Percentiles rank a stretch among this genome's conserved stretches.
These are phyloP conservation scores for Sugiyamaella novakii DNA, from an alignment of 1,139 yeast species.

Conservation along the genomic window DNA sequence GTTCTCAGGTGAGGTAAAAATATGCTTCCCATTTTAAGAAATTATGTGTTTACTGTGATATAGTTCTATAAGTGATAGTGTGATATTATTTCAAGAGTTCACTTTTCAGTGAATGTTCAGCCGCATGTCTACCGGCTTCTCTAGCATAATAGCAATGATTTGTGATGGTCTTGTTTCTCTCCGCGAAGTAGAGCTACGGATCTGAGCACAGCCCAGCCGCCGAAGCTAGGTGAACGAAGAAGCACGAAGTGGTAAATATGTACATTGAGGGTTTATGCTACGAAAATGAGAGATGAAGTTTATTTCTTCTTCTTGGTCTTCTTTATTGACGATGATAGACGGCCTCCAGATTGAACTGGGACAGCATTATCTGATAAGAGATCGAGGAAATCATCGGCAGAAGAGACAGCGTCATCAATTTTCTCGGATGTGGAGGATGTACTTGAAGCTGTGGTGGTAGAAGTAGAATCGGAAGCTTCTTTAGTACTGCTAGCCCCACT, in stretches of 20 bases:
- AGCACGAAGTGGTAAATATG: slow-evolving; percentile 6
- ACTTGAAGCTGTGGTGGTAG: slow-evolving; percentile 3
- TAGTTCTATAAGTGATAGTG: too few relatives aligned
- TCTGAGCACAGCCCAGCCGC: neutral
- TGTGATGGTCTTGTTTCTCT: too few relatives aligned
- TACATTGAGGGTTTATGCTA: slow-evolving; percentile 11
- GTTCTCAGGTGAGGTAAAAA: slow-evolving; percentile 83
- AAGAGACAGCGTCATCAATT: slow-evolving; percentile 12
- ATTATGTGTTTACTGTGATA: too few relatives aligned
- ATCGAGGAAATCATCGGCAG: slow-evolving; percentile 57
- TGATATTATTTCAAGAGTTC: neutral
- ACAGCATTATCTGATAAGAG: slow-evolving; percentile 64
- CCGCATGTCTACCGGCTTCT: too few relatives aligned
- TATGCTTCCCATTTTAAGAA: slow-evolving; percentile 68
- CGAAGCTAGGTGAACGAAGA: too few relatives aligned
- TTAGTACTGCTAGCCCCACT: slow-evolving; percentile 18
- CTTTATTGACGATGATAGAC: slow-evolving; percentile 59
- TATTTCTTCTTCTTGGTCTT: slow-evolving; percentile 42
- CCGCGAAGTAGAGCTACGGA: too few relatives aligned
- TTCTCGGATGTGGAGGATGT: slow-evolving; percentile 18
- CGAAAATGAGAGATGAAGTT: neutral
- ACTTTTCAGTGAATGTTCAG: too few relatives aligned
- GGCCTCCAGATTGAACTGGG: slow-evolving; percentile 66
- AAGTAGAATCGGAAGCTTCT: slow-evolving; percentile 35
- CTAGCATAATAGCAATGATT: too few relatives aligned